phyloP scores from a whole-genome alignment of 2,329 filamentous ascomycete genomes.

The Cercospora citrullina region DNA sequence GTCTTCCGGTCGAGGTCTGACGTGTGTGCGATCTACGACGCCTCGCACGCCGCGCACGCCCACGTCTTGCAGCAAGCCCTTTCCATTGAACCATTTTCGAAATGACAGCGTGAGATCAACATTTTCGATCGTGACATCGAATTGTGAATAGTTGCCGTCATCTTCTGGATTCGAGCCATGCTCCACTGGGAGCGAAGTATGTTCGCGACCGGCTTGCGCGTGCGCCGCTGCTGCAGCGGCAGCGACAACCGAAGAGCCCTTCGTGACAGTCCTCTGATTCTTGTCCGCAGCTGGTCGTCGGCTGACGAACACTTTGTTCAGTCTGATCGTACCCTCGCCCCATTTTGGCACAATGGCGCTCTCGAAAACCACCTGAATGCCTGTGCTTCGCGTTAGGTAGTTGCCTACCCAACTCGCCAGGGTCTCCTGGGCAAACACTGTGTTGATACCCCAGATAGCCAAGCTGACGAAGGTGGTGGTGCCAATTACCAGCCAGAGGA shows the following conservation, averaged over 20 bases:
- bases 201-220: slow-evolving; percentile 51
- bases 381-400: slow-evolving; percentile 90
- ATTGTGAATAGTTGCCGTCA: slow-evolving; percentile 96
- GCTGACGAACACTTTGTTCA: slow-evolving; percentile 95
- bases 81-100: slow-evolving; percentile 98
- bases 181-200: slow-evolving; percentile 38
- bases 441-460: slow-evolving; percentile 88
- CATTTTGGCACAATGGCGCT: slow-evolving; percentile 96
- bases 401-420: slow-evolving; percentile 91
- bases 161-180: slow-evolving; percentile 63
- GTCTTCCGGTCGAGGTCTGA: slow-evolving; percentile 62
- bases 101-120: slow-evolving; percentile 97
- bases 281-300: slow-evolving; percentile 74
- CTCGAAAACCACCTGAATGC: slow-evolving; percentile 92
- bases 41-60: slow-evolving; percentile 92
- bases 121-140: slow-evolving; percentile 90
- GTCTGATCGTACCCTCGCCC: slow-evolving; percentile 92
- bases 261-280: slow-evolving; percentile 63
- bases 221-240: slow-evolving; percentile 82
- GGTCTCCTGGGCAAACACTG: slow-evolving; percentile 95
- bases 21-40: slow-evolving; percentile 84
- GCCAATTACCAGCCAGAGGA: slow-evolving; percentile 93
- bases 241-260: slow-evolving; percentile 81
- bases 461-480: slow-evolving; percentile 97
- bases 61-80: slow-evolving; percentile 85